Evolutionary conservation across 2,329 filamentous ascomycete species (phyloP).

Genomic region (Penicillium sp.): DNA sequence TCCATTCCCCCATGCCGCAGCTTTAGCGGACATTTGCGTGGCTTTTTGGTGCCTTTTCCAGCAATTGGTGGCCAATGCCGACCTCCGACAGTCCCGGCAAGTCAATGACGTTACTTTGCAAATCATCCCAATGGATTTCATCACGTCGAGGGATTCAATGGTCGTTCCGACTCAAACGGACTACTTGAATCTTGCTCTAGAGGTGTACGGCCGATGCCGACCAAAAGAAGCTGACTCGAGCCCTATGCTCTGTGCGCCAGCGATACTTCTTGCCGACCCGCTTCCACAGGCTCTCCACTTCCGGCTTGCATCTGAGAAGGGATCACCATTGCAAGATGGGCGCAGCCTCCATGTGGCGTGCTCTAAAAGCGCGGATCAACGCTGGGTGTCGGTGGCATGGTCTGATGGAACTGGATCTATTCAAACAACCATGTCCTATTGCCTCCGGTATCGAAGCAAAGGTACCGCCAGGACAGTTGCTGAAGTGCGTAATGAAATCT

Average conservation of each 20-base stretch:
- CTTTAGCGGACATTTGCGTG: slow-evolving; percentile 53
- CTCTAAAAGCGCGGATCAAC: slow-evolving; percentile 53
- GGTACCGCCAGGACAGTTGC: slow-evolving; percentile 37
- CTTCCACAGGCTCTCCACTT: slow-evolving; percentile 57
- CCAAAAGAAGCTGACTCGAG: slow-evolving; percentile 38
- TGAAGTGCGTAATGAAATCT: slow-evolving; percentile 57
- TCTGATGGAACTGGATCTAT: slow-evolving; percentile 56
- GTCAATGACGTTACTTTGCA: slow-evolving; percentile 56
- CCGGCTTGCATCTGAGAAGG: slow-evolving; percentile 51
- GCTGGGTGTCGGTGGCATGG: slow-evolving; percentile 61
- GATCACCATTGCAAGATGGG: slow-evolving; percentile 57
- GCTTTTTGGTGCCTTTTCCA: slow-evolving; percentile 59
- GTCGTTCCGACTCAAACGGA: slow-evolving; percentile 51
- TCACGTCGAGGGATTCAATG: slow-evolving; percentile 53
- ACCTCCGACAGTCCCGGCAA: slow-evolving; percentile 30
- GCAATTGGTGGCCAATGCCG: slow-evolving; percentile 47
- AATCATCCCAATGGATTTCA: slow-evolving; percentile 55
- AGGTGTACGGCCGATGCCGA: slow-evolving; percentile 59
- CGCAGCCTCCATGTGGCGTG: slow-evolving; percentile 60
- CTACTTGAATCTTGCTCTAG: slow-evolving; percentile 53
- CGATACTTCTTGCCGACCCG: slow-evolving; percentile 54
- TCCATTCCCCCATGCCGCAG: slow-evolving; percentile 50
- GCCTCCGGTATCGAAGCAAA: slow-evolving; percentile 44
- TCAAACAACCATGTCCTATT: slow-evolving; percentile 55
- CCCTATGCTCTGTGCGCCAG: slow-evolving; percentile 50